Evolutionary conservation across 2,329 filamentous ascomycete species (phyloP), one percentile per base, ranked within the genome.

Genomic region (Alternaria sp.): DNA sequence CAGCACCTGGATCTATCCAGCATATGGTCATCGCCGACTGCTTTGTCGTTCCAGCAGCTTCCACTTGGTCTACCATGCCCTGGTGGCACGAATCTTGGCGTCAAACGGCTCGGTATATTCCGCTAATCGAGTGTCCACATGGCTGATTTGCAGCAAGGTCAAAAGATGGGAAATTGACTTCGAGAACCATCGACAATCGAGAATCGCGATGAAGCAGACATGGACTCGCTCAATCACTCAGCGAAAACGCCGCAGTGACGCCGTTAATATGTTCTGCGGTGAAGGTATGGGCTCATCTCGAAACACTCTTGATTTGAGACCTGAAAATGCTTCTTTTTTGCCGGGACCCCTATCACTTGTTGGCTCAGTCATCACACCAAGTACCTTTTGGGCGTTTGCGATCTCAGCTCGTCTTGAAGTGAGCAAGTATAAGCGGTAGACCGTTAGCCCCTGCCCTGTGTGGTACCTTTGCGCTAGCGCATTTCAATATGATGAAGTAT

Each of bases 11-110:
- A 48, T 34, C 44, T 34, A 16, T 32, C 30, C 30, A 48, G 18
- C 46, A 48, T 36, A 48, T 36, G 18, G 46, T 36, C 46, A 48
- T 36, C 46, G 46, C 46, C 32, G 32, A 24, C 46, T 36, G 32
- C 14, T 38, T 49, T 26, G 32, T 26, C 30, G 14, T 49, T 49
- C 46, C 32, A 49, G 30, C 30, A 48, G 30, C 46, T 38, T 38
- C 46, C 20, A 26, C 46, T 49, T 49, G 30, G 46, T 20, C 16
- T n/a, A 49, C 46, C 20, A 38, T 38, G 28, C 9, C 28, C 28
- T 30, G 28, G 24, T 28, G 18, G 18, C 46, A 48, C 22, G 32
- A 20, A 24, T 24, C 30, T 49, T 49, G 46, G 46, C 46, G 24
- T 36, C 30, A 18, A 49, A 30, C 46, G 46, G 46, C 16, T 38